A percentile compares a stretch with the other conserved stretches of the same genome.
phyloP scores from a whole-genome alignment of 768 basidiomycete species.

The Clitopilus hobsonii region DNA sequence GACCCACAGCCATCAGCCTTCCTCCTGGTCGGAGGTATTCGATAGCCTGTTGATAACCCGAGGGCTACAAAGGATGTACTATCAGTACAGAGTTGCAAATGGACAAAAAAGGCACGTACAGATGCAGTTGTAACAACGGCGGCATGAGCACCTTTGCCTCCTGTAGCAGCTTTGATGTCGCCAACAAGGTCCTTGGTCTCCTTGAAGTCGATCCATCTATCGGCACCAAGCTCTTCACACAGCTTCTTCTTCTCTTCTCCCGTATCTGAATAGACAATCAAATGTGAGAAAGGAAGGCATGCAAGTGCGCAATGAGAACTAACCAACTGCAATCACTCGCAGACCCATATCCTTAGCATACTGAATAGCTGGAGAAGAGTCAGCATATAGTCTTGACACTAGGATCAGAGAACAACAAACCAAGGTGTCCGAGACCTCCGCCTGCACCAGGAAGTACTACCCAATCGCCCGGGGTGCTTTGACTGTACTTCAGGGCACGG shows the following conservation, averaged over 20 bases:
- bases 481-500: constrained; percentile 74
- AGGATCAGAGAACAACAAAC: constrained; percentile 20
- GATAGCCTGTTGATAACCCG: constrained; percentile 50
- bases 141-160: constrained; percentile 69
- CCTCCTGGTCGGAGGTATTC: constrained; percentile 75
- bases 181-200: constrained; percentile 58
- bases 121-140: constrained; percentile 58
- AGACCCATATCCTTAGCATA: constrained; percentile 77
- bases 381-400: neutral
- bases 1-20: constrained; percentile 73
- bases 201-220: constrained; percentile 77
- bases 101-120: constrained; percentile 16
- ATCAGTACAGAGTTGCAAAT: neutral
- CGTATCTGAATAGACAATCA: constrained; percentile 42
- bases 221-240: constrained; percentile 32
- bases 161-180: constrained; percentile 59
- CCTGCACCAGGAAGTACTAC: constrained; percentile 75
- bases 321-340: constrained; percentile 72
- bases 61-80: constrained; percentile 17
- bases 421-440: constrained; percentile 81
- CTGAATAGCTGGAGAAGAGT: constrained; percentile 53
- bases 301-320: constrained; percentile 1
- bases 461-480: constrained; percentile 66
- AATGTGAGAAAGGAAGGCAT: neutral
- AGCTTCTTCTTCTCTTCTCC: constrained; percentile 70